A percentile compares a stretch with the other conserved stretches of the same genome.
These are phyloP conservation scores for Naganishia kalamii DNA, from an alignment of 768 basidiomycete genomes.

Conservation along the genomic window DNA sequence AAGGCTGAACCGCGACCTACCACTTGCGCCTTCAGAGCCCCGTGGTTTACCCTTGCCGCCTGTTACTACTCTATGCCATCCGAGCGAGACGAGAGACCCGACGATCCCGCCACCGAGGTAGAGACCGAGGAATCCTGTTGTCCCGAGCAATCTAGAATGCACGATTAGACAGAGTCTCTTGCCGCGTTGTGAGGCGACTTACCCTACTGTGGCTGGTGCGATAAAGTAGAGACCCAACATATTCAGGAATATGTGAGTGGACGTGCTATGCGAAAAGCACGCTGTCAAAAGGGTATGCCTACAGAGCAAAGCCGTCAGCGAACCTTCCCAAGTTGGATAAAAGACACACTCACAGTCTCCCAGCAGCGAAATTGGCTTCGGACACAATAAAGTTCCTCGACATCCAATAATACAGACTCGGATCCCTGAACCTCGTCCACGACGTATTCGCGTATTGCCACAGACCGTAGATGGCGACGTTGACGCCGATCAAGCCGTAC, in stretches of 20 bases:
- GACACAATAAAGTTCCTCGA: constrained; percentile 42
- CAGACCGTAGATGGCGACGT: constrained; percentile 38
- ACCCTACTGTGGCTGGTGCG: constrained; percentile 38
- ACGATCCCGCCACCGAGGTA: constrained; percentile 43
- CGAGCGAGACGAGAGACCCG: constrained; percentile 33
- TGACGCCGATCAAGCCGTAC: constrained; percentile 38
- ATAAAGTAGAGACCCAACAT: constrained; percentile 43
- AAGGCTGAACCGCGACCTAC: background rate
- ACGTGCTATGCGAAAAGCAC: constrained; percentile 41
- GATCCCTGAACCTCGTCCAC: constrained; percentile 40
- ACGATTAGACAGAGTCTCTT: background rate
- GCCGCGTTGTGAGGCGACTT: constrained; percentile 8
- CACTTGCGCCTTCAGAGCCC: constrained; percentile 41
- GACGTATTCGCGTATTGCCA: constrained; percentile 43
- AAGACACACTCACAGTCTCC: constrained; percentile 33
- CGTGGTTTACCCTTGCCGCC: constrained; percentile 1
- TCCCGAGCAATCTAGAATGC: constrained; percentile 32
- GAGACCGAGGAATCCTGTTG: constrained; percentile 40
- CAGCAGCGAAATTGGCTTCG: constrained; percentile 41
- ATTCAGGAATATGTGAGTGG: constrained; percentile 43
- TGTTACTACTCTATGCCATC: constrained; percentile 33
- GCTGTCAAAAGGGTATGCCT: constrained; percentile 42
- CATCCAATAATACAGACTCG: constrained; percentile 36
- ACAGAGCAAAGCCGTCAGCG: background rate
- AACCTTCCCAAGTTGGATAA: background rate